Percentiles rank a stretch among this genome's conserved stretches.
Evolutionary conservation across 2,329 filamentous ascomycete species (phyloP).

Genomic region (Ophiocordyceps robertsii): DNA sequence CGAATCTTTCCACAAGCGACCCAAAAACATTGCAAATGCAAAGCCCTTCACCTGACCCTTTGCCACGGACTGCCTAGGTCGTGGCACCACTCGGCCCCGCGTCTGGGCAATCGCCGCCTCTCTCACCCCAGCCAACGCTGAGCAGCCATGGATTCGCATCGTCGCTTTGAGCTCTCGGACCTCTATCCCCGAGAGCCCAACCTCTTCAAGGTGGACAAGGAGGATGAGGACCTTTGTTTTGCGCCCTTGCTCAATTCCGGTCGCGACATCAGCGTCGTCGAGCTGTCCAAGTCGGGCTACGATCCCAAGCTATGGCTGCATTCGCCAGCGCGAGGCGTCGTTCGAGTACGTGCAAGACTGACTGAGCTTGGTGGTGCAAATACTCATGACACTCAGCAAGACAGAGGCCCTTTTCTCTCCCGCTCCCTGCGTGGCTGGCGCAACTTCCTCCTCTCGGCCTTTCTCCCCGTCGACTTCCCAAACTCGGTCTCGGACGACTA

Average conservation of each 20-base stretch:
- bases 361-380: no score
- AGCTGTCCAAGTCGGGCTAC: slow-evolving; percentile 24
- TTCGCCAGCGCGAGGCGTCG: slow-evolving; percentile 9
- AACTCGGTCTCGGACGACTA: slow-evolving; percentile 80
- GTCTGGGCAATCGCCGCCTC: no score
- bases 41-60: no score
- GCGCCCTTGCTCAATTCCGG: slow-evolving; percentile 11
- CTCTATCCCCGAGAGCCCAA: background rate
- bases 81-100: no score
- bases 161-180: background rate
- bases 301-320: slow-evolving; percentile 21
- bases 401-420: slow-evolving; percentile 11
- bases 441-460: slow-evolving; percentile 48
- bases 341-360: slow-evolving; percentile 10
- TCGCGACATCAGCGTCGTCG: slow-evolving; percentile 16
- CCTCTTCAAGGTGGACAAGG: background rate
- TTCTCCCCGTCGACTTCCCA: slow-evolving; percentile 79
- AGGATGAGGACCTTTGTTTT: slow-evolving; percentile 7
- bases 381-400: slow-evolving; percentile 1
- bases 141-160: no score
- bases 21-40: no score
- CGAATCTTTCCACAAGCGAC: no score
- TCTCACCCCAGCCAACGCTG: no score
- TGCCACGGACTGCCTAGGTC: no score
- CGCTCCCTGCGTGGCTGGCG: slow-evolving; percentile 18